Base-by-base conservation (phyloP, 208 protist genomes). In the Plasmodiophora brassicae region DNA sequence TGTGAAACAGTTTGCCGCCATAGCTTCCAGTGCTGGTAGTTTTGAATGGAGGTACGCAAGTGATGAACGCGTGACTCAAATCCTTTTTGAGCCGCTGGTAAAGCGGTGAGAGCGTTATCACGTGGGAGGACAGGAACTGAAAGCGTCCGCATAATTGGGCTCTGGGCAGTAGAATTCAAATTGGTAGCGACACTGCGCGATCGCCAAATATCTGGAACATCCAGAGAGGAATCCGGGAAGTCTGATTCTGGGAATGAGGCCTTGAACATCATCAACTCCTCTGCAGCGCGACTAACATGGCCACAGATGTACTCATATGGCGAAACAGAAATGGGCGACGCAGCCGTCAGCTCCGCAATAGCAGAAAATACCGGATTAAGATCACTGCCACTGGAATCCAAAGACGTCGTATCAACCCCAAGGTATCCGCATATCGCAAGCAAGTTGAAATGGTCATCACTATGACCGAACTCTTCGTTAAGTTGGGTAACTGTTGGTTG, bases 171-270 rank as follows among this genome's bases (percentile, higher is more conserved):
- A 5, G 20, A 5, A 32, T 32, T 78, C 41, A 78, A 32, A 32
- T 32, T 32, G 14, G 65, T 36, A 38, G 65, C 65, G 41, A 78
- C 65, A 32, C 65, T 78, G 10, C 65, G 65, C 32, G 65, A 78
- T 32, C 65, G 65, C 65, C 65, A 78, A 8, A 78, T 78, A 78
- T 78, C 65, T 78, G 65, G 65, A 78, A 78, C 41, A 32, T 78
- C 65, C 32, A 38, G n/a, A 32, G 32, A n/a, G 5, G 14, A 38
- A 5, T 78, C 65, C n/a, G 14, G 65, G 10, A 38, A 14, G 41
- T 78, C n/a, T 5, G n/a, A n/a, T n/a, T 5, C 65, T 14, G 5
- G 5, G n/a, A 78, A 78, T 78, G 65, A 8, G 41, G 14, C 5
- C 20, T 32, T 5, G n/a, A 78, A 78, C 65, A 32, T 14, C n/a